Conservation (phyloP, 2,329 filamentous ascomycete species). For the Tolypocladium pustulatum region DNA sequence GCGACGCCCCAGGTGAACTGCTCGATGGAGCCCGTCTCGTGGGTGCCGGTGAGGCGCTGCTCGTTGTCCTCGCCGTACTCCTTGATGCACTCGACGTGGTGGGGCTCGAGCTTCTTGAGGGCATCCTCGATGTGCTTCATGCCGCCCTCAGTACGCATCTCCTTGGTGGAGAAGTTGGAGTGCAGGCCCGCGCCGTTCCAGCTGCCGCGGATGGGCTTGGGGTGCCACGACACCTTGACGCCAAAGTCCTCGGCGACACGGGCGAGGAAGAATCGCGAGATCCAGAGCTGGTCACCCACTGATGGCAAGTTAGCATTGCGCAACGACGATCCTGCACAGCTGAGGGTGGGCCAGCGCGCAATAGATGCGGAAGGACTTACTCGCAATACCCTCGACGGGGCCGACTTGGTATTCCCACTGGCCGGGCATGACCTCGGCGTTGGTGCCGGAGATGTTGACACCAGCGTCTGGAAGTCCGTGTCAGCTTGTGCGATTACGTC, state of each 20-base stretch:
- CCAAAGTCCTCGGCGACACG: conserved; percentile 94
- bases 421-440: conserved; percentile 74
- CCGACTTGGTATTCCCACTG: conserved; percentile 99
- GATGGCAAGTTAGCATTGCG: background rate
- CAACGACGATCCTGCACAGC: background rate
- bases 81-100: conserved; percentile 76
- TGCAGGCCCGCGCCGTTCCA: conserved; percentile 94
- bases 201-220: conserved; percentile 84
- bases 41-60: conserved; percentile 78
- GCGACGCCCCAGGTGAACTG: conserved; percentile 90
- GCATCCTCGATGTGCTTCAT: conserved; percentile 89
- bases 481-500: background rate
- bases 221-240: conserved; percentile 87
- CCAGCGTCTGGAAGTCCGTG: conserved; percentile 43
- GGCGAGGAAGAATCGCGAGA: conserved; percentile 70
- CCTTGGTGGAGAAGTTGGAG: conserved; percentile 84
- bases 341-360: background rate
- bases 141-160: conserved; percentile 83
- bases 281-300: conserved; percentile 96
- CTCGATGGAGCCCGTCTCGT: conserved; percentile 93
- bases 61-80: conserved; percentile 97
- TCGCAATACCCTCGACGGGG: conserved; percentile 75
- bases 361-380: conserved; percentile 34
- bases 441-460: conserved; percentile 94
- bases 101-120: conserved; percentile 72